Conservation (phyloP, 192 early-diverging fungal species). For the Lobosporangium transversale region DNA sequence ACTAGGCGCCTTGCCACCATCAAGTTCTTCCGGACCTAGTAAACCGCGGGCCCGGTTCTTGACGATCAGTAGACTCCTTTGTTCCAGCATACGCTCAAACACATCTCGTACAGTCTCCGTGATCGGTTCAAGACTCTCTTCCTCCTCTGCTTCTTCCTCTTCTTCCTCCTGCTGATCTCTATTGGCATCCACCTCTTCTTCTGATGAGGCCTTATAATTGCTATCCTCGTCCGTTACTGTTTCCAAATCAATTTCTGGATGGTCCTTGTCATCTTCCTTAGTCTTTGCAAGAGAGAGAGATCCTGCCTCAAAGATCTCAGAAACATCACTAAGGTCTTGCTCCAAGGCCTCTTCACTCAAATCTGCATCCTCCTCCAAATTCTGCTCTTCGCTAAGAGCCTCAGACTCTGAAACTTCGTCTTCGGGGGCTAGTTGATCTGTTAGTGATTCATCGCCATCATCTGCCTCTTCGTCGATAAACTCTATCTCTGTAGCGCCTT, state of each 20-base stretch:
- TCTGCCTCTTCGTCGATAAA: neutral
- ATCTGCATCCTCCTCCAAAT: slow-evolving; percentile 24
- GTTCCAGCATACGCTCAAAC: slow-evolving; percentile 49
- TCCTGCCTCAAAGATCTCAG: neutral
- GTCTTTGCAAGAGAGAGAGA: neutral
- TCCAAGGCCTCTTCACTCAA: slow-evolving; percentile 20
- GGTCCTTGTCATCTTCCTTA: neutral
- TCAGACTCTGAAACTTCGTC: slow-evolving; percentile 43
- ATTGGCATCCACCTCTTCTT: neutral
- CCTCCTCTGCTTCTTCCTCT: neutral
- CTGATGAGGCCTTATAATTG: neutral
- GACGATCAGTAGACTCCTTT: slow-evolving; percentile 32
- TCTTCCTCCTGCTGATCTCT: neutral
- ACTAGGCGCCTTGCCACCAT: neutral
- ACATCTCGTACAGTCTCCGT: slow-evolving; percentile 37
- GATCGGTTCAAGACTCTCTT: slow-evolving; percentile 18
- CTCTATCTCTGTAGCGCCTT: neutral
- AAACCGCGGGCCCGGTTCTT: slow-evolving; percentile 48
- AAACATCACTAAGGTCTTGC: slow-evolving; percentile 26
- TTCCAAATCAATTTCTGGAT: neutral
- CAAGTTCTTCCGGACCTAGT: slow-evolving; percentile 14
- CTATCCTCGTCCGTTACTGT: neutral
- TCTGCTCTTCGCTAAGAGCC: slow-evolving; percentile 25
- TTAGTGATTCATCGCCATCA: slow-evolving; percentile 3
- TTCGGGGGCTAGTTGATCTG: slow-evolving; percentile 1